These are phyloP conservation scores for Poa annua DNA, from an alignment of 176 grass and related monocot species.

Conservation along the genomic window DNA sequence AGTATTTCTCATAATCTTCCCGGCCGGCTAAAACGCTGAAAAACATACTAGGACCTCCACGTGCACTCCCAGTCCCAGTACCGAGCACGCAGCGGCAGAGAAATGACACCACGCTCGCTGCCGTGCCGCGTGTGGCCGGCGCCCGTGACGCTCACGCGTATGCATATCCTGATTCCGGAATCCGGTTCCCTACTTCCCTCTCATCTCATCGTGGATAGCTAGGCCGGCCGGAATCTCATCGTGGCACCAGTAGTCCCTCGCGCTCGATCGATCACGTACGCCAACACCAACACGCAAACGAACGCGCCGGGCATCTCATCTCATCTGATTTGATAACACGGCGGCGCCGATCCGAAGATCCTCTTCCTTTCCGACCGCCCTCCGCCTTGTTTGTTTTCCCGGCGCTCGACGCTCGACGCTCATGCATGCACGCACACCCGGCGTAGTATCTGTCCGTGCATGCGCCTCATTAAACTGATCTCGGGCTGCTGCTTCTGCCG, in stretches of 20 bases:
- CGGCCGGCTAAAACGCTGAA: background rate
- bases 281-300: constrained; percentile 7
- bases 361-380: background rate
- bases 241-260: too few relatives aligned
- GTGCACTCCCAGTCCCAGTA: constrained; percentile 10
- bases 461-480: constrained; percentile 10
- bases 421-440: background rate
- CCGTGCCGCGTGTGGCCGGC: background rate
- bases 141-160: background rate
- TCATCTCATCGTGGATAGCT: background rate
- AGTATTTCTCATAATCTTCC: background rate
- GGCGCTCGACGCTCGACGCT: background rate
- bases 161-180: background rate
- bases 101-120: constrained; percentile 39
- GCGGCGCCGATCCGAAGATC: background rate
- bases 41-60: constrained; percentile 37
- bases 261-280: too few relatives aligned
- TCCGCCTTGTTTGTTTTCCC: background rate
- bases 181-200: background rate
- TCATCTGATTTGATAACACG: constrained; percentile 34
- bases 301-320: background rate
- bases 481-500: background rate
- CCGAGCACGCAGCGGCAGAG: background rate
- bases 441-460: background rate
- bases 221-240: background rate